These are phyloP conservation scores for Saturnispora galanensis DNA, from an alignment of 805 yeast species.

Conservation along the genomic window DNA sequence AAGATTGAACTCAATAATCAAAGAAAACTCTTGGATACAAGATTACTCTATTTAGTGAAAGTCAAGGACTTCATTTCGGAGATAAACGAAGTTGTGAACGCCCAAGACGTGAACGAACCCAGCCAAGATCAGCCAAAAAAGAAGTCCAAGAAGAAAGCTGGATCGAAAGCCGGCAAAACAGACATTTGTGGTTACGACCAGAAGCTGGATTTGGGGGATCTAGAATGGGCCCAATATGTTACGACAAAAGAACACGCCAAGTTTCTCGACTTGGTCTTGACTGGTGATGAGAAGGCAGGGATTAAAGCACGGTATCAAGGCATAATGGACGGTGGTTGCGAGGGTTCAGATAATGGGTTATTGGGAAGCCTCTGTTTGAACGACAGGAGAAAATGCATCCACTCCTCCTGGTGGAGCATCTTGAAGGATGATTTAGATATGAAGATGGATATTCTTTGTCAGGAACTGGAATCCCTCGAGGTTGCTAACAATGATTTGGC, in stretches of 20 bases:
- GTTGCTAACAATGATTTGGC: slow-evolving; percentile 21
- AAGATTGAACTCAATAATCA: not conserved
- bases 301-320: slow-evolving; percentile 13
- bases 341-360: not conserved
- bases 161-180: slow-evolving; percentile 26
- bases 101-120: not conserved
- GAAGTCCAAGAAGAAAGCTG: slow-evolving; percentile 16
- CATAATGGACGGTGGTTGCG: slow-evolving; percentile 7
- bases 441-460: slow-evolving; percentile 19
- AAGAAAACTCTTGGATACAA: not conserved
- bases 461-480: slow-evolving; percentile 6
- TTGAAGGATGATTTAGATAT: slow-evolving; percentile 28
- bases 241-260: slow-evolving; percentile 10
- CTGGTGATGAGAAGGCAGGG: slow-evolving; percentile 9
- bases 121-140: slow-evolving; percentile 12
- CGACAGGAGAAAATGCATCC: slow-evolving; percentile 51
- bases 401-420: slow-evolving; percentile 29
- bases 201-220: slow-evolving; percentile 12
- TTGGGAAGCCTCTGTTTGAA: slow-evolving; percentile 33
- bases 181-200: slow-evolving; percentile 48
- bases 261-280: slow-evolving; percentile 7
- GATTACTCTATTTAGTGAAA: not conserved
- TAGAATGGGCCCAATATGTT: slow-evolving; percentile 18
- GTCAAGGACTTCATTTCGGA: not conserved
- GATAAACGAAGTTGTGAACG: slow-evolving; percentile 1